Base-by-base conservation (phyloP, 176 grass and related monocot genomes). In the Thinopyrum elongatum region DNA sequence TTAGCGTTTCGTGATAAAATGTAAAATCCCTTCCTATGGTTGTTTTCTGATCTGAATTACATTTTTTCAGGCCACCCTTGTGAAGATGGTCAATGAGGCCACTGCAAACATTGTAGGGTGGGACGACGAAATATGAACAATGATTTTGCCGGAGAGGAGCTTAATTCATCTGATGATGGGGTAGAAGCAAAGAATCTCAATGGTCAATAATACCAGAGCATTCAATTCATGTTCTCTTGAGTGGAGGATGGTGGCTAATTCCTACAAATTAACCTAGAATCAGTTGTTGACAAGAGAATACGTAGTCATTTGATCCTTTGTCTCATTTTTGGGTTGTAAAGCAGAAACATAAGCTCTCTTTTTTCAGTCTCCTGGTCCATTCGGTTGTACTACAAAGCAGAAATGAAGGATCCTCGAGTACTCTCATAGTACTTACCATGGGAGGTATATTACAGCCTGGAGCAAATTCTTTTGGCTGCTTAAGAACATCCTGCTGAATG, bases 81-180 rank as follows among this genome's bases (percentile, higher is more conserved):
- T 98, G 70, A 95, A 95, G 85, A 94, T 95, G 96, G 93, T 98
- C 30, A 98, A 98, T 72, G 90, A 95, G 74, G 96, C 96, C 19
- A 92, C 96, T 10, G 86, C 85, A 68, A 94, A 91, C 85, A 95
- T 98, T 85, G 88, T 92, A 36, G 90, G 91, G 2, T 98, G 96
- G 96, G 91, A 95, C 21, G 90, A 94, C 4, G 91, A 88, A 42
- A 94, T 89, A 86, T 97, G 76, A 85, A 80, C 25, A 65, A 47
- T 35, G 67, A 30, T 76, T 88, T 84, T 81, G 57, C 66, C 44
- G 65, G 22, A 39, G 26, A 87, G 53, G 27, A 82, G 59, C 80
- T 89, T n/a, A 74, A 39, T 74, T 79, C 65, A 84, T 46, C 69
- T 80, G 46, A 33, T 88, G 30, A 62, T 73, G 41, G 71, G 77